A percentile compares a stretch with the other conserved stretches of the same genome.
phyloP scores from a whole-genome alignment of 306 rosid species.

The Fragaria vesca region DNA sequence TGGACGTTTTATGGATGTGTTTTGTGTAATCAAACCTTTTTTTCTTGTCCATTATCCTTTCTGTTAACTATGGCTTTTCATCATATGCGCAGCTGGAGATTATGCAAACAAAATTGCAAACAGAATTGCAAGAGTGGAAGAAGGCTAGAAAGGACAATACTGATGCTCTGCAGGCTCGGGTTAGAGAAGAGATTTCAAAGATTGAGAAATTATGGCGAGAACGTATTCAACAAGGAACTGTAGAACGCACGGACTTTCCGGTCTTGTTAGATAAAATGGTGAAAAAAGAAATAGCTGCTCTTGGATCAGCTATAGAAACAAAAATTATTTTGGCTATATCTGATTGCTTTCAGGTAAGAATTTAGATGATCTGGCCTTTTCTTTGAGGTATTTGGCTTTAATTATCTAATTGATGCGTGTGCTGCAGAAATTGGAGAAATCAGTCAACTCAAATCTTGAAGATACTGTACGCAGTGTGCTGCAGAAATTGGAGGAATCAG shows the following conservation, averaged over 20 bases:
- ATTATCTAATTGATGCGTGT: constrained; percentile 43
- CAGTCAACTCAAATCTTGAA: constrained; percentile 80
- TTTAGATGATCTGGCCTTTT: constrained; percentile 17
- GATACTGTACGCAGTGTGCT: constrained; percentile 74
- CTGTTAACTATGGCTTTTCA: constrained; percentile 4
- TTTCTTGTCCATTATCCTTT: constrained; percentile 1
- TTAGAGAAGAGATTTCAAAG: no score
- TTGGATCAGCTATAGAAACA: constrained; percentile 67
- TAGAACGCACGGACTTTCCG: constrained; percentile 45
- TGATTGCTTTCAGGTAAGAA: constrained; percentile 89
- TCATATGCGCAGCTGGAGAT: constrained; percentile 54
- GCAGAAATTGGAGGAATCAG: constrained; percentile 87
- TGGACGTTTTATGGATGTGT: neutral
- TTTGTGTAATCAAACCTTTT: neutral
- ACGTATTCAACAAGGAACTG: constrained; percentile 46
- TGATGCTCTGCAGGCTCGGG: no score
- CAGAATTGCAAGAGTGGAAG: constrained; percentile 68
- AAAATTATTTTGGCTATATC: constrained; percentile 55
- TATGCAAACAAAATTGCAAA: constrained; percentile 39
- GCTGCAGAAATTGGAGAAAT: constrained; percentile 79
- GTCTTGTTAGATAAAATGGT: constrained; percentile 18
- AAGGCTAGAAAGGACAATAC: constrained; percentile 31
- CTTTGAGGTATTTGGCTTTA: constrained; percentile 20
- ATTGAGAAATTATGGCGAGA: constrained; percentile 35
- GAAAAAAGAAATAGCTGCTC: constrained; percentile 82